Conservation (phyloP, 2,329 filamentous ascomycete species). For the Biscogniauxia mediterranea region DNA sequence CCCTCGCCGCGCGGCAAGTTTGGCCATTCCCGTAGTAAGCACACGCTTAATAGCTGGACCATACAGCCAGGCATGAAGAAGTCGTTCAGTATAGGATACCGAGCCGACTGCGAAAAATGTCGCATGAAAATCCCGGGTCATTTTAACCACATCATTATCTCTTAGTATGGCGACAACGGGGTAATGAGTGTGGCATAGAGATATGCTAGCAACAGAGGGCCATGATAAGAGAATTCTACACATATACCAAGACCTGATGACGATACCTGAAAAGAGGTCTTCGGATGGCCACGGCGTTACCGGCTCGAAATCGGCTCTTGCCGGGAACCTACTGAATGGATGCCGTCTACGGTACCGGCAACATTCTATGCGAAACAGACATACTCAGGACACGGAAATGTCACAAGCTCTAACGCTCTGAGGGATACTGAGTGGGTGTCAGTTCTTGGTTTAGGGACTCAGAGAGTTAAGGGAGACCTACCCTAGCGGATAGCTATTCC, state of each 20-base stretch:
- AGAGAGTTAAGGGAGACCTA: not conserved
- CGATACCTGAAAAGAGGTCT: not conserved
- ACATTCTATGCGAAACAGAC: conserved; percentile 12
- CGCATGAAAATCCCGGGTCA: conserved; percentile 72
- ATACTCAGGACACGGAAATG: conserved; percentile 13
- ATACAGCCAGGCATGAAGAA: conserved; percentile 64
- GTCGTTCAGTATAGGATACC: conserved; percentile 75
- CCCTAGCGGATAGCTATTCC: not conserved
- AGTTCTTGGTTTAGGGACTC: not conserved
- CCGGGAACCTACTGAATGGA: not conserved
- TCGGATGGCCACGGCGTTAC: not conserved
- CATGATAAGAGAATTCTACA: not conserved
- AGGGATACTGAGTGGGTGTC: conserved; percentile 1
- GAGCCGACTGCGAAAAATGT: conserved; percentile 77
- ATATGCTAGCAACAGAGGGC: not conserved
- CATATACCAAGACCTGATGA: not conserved
- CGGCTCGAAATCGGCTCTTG: not conserved
- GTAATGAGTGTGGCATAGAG: conserved; percentile 8
- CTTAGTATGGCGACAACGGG: conserved; percentile 39
- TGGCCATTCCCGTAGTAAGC: conserved; percentile 57
- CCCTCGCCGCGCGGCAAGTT: conserved; percentile 50
- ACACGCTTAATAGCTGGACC: conserved; percentile 61
- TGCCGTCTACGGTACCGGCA: not conserved
- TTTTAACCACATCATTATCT: conserved; percentile 75
- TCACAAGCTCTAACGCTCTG: not conserved